These are phyloP conservation scores for Bidens hawaiensis DNA, from an alignment of 140 eudicot genomes.

Conservation along the genomic window DNA sequence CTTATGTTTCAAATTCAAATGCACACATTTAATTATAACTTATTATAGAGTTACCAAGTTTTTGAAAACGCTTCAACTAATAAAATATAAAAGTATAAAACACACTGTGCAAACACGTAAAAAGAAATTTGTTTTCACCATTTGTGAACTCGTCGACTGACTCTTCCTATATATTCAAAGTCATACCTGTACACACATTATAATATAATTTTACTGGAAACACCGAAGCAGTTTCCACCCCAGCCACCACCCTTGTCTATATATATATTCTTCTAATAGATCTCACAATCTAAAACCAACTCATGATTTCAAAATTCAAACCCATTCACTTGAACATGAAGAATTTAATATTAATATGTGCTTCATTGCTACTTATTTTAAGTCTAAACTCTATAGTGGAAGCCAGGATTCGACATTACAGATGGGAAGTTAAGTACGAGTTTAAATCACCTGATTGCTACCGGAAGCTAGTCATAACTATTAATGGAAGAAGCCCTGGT, in stretches of 20 bases:
- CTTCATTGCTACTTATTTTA: slow-evolving; percentile 2
- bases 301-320: slow-evolving; percentile 1
- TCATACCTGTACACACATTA: not conserved
- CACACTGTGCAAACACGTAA: too few species aligned
- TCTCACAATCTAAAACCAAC: slow-evolving; percentile 4
- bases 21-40: too few species aligned
- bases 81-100: too few species aligned
- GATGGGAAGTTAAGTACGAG: slow-evolving; percentile 88
- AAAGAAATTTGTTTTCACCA: too few species aligned
- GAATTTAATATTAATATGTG: not conserved
- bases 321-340: not conserved
- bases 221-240: slow-evolving; percentile 15
- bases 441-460: slow-evolving; percentile 73
- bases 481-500: slow-evolving; percentile 76
- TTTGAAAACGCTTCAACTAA: too few species aligned
- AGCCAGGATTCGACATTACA: slow-evolving; percentile 49
- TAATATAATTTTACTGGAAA: not conserved
- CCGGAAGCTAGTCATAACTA: slow-evolving; percentile 49
- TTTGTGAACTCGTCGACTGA: not conserved
- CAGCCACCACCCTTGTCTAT: not conserved
- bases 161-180: slow-evolving; percentile 14
- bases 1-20: too few species aligned
- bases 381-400: slow-evolving; percentile 24
- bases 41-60: too few species aligned
- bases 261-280: not conserved